These are phyloP conservation scores for Rhododendron williamsianum DNA, from an alignment of 148 eudicot species.

Conservation along the genomic window DNA sequence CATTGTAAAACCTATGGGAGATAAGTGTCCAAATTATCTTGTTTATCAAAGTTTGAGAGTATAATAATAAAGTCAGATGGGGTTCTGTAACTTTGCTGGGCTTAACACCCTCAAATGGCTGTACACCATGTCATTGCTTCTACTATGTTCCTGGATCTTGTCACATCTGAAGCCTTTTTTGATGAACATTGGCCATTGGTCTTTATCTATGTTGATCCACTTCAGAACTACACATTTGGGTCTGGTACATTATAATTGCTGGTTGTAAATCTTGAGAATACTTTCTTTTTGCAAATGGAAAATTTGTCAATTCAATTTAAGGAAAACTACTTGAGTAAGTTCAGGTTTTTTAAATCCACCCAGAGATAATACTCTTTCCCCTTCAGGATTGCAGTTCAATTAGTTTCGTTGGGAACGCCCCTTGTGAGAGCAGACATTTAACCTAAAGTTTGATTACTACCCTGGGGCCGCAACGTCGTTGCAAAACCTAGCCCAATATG, in stretches of 20 bases:
- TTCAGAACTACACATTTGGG: neutral
- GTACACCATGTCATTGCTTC: neutral
- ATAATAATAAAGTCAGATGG: neutral
- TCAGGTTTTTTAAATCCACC: neutral
- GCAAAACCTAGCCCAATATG: neutral
- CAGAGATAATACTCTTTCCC: neutral
- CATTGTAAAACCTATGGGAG: neutral
- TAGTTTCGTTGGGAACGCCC: neutral
- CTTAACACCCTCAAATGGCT: neutral
- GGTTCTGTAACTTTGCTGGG: neutral
- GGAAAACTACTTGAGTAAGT: neutral
- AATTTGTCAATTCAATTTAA: neutral
- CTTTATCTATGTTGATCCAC: neutral
- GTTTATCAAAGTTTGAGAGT: neutral
- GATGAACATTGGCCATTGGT: neutral
- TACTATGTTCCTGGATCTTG: neutral
- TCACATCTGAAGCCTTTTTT: neutral
- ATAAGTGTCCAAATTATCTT: neutral
- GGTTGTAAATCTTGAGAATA: neutral
- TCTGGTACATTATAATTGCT: neutral
- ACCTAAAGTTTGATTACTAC: neutral
- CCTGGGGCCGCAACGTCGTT: neutral
- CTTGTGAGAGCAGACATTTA: neutral
- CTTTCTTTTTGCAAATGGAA: neutral
- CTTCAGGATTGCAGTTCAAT: neutral